Evolutionary conservation across 768 basidiomycete species (phyloP), one percentile per base, ranked within the genome.

Genomic region (Tricholoma terreum): DNA sequence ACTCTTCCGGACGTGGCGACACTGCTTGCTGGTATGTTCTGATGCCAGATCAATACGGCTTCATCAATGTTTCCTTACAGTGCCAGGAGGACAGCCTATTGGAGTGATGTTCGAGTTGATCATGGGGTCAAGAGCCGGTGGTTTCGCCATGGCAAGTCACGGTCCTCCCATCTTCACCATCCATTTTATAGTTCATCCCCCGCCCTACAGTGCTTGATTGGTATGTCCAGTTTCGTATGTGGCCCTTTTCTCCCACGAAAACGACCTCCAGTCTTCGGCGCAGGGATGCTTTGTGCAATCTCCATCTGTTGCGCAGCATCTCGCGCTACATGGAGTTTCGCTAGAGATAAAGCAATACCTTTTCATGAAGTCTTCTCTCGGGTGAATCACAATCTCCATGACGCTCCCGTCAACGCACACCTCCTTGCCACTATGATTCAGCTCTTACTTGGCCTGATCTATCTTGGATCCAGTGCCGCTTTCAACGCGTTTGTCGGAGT

Each of bases 401-500:
- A 80, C 61, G 78, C 86, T 5, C 86, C 86, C 0, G 70, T 85
- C 40, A 82, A 85, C 61, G 84, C 85, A 0, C 78, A 86, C 57
- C 61, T 86, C 9, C 77, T 88, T 7, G 84, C 84, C 12, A 83
- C 84, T 2, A 54, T 62, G 3, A 77, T 87, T 40, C 83, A 86
- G 50, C 73, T 85, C 1, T 70, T 86, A 24, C 76, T 87, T 52
- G 86, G 84, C 2, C 73, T 87, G 17, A 81, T 87, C 60, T 83
- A 81, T 62, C 80, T 89, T 19, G 86, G 80, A 12, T 84, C 81
- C 0, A 79, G 75, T 46, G 79, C 82, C 0, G 86, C 84, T 1
- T 87, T 87, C 68, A 86, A 85, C 57, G 86, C 84, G 3, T 87
- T 88, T 60, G 80, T 84, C 4, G 83, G 85, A 11, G 84, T 87